Conservation (phyloP, 495 filamentous ascomycete genomes). For the Trichoderma asperelloides region DNA sequence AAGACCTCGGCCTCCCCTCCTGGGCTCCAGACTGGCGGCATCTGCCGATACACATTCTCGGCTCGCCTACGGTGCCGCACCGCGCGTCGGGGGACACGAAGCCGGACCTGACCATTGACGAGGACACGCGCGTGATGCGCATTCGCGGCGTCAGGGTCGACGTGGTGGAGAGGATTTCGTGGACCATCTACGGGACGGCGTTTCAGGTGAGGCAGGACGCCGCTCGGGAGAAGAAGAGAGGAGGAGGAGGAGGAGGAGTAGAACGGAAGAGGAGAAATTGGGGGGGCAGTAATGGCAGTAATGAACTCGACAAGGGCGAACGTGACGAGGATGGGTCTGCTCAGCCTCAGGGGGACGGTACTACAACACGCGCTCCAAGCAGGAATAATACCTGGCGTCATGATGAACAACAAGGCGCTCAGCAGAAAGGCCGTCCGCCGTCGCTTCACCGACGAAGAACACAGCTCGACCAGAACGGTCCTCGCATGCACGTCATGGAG, state of each 20-base stretch:
- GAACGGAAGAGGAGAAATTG: neutral
- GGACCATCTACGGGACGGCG: conserved; percentile 9
- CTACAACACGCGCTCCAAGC: neutral
- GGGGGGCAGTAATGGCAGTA: neutral
- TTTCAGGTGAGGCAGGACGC: conserved; percentile 2
- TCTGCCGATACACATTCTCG: conserved; percentile 11
- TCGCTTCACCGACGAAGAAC: neutral
- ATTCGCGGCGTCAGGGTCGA: neutral
- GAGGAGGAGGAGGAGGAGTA: neutral
- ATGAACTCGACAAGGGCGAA: neutral
- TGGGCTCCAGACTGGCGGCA: conserved; percentile 18
- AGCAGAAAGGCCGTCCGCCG: no score
- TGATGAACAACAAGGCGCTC: no score
- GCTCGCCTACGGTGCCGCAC: conserved; percentile 8
- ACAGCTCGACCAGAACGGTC: neutral
- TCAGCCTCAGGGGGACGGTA: no score
- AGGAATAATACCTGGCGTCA: no score
- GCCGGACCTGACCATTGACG: conserved; percentile 5
- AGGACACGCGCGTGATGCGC: neutral
- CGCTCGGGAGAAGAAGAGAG: neutral
- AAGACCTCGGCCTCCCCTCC: conserved; percentile 8
- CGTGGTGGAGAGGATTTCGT: neutral
- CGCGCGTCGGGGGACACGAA: conserved; percentile 7
- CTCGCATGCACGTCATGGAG: neutral
- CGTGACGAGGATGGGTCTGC: neutral